Percentiles rank a stretch among this genome's conserved stretches.
Evolutionary conservation across 2,329 filamentous ascomycete species (phyloP).

Genomic region (Mycosphaerella sp.): DNA sequence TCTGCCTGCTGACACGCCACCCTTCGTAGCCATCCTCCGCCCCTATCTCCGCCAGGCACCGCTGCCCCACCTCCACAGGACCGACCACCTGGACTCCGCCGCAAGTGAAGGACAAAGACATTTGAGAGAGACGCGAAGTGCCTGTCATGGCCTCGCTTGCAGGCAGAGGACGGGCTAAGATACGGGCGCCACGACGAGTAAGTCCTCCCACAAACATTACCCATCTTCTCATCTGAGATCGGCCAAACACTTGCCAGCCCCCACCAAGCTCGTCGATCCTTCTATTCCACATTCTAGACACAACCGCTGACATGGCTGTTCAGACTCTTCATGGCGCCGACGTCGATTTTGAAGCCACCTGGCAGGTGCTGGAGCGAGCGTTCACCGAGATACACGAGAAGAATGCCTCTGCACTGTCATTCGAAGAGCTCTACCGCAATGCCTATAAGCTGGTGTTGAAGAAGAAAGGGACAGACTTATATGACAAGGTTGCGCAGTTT

Average conservation of each 20-base stretch:
- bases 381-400: conserved; percentile 85
- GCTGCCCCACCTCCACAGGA: background rate
- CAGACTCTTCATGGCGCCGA: conserved; percentile 56
- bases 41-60: background rate
- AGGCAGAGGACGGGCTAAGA: conserved; percentile 54
- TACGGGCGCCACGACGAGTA: conserved; percentile 62
- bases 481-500: conserved; percentile 71
- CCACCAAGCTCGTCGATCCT: conserved; percentile 36
- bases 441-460: conserved; percentile 90
- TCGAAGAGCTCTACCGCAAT: conserved; percentile 89
- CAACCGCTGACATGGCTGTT: conserved; percentile 3
- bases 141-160: conserved; percentile 39
- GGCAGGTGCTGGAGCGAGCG: conserved; percentile 68
- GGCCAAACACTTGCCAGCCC: background rate
- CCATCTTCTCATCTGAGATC: background rate
- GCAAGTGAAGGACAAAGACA: background rate
- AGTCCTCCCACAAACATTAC: conserved; percentile 33
- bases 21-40: background rate
- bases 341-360: conserved; percentile 78
- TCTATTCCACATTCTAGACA: background rate
- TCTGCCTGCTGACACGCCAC: too few species aligned
- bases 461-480: conserved; percentile 76
- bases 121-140: background rate
- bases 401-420: conserved; percentile 82
- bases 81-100: background rate